These are phyloP conservation scores for Thraustotheca clavata DNA, from an alignment of 352 stramenopile species.

Conservation along the genomic window DNA sequence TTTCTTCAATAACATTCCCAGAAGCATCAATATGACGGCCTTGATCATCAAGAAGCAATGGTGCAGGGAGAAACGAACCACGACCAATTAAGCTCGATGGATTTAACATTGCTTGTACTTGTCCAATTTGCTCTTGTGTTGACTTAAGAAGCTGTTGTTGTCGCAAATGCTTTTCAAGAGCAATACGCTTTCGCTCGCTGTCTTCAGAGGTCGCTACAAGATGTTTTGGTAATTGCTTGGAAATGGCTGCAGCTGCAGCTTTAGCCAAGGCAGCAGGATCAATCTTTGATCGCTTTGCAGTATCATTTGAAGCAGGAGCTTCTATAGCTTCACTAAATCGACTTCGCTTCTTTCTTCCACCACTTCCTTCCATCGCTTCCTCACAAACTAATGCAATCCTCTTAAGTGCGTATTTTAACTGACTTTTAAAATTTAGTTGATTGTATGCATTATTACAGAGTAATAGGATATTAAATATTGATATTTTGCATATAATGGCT, in stretches of 20 bases:
- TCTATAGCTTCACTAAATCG: conserved; percentile 63
- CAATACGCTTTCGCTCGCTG: conserved; percentile 32
- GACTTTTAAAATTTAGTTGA: not conserved
- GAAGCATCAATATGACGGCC: conserved; percentile 65
- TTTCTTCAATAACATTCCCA: conserved; percentile 58
- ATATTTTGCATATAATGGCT: not conserved
- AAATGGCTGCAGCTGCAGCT: conserved; percentile 63
- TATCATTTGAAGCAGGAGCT: conserved; percentile 1
- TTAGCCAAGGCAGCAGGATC: conserved; percentile 60
- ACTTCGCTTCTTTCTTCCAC: conserved; percentile 35
- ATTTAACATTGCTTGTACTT: conserved; percentile 45
- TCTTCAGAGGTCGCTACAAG: conserved; percentile 17
- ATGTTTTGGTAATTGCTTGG: conserved; percentile 23
- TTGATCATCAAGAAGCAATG: conserved; percentile 66
- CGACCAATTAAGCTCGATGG: conserved; percentile 24
- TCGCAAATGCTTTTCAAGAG: conserved; percentile 48
- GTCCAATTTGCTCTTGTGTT: conserved; percentile 75
- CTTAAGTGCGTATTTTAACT: conserved; percentile 6
- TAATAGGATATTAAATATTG: conserved; percentile 14
- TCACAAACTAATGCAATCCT: conserved; percentile 20
- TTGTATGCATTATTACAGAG: not conserved
- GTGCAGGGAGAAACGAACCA: conserved; percentile 71
- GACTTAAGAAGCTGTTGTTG: conserved; percentile 77
- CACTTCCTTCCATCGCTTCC: conserved; percentile 25
- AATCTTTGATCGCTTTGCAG: conserved; percentile 22